Evolutionary conservation across 768 basidiomycete species (phyloP).

Genomic region (Pluteus cervinus): DNA sequence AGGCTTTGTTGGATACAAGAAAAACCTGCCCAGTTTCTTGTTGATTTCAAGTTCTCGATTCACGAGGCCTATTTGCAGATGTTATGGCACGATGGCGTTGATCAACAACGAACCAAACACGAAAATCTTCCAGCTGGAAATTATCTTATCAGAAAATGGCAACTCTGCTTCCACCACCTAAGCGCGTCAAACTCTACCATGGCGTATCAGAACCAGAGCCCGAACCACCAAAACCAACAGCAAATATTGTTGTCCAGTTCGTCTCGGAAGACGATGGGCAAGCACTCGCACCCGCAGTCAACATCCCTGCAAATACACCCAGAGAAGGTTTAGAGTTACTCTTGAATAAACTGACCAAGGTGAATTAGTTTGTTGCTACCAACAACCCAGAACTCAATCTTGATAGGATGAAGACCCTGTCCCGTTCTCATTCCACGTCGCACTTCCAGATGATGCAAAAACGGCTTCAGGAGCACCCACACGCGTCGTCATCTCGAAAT

Average conservation of each 20-base stretch:
- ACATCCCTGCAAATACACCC: slow-evolving; percentile 80
- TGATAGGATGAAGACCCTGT: slow-evolving; percentile 78
- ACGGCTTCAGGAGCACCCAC: slow-evolving; percentile 54
- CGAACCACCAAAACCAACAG: slow-evolving; percentile 37
- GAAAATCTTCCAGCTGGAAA: too few relatives aligned
- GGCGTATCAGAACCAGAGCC: slow-evolving; percentile 61
- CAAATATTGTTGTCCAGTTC: slow-evolving; percentile 86
- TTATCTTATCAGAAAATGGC: too few relatives aligned
- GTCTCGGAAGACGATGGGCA: slow-evolving; percentile 82
- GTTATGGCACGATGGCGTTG: too few relatives aligned
- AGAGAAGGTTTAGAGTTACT: slow-evolving; percentile 80
- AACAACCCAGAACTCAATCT: background rate
- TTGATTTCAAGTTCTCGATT: too few relatives aligned
- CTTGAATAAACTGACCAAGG: slow-evolving; percentile 84
- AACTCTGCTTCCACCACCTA: slow-evolving; percentile 80
- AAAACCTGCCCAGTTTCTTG: too few relatives aligned
- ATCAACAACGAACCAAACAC: too few relatives aligned
- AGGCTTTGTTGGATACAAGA: too few relatives aligned
- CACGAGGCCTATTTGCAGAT: too few relatives aligned
- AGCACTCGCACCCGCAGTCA: slow-evolving; percentile 81
- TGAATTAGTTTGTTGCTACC: slow-evolving; percentile 17
- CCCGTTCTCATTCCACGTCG: slow-evolving; percentile 87
- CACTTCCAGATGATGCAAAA: slow-evolving; percentile 51
- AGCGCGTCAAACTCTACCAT: slow-evolving; percentile 79
- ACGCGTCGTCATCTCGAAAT: slow-evolving; percentile 77